These are phyloP conservation scores for Debaryomyces sp. DNA, from an alignment of 1,139 yeast genomes.

Conservation along the genomic window DNA sequence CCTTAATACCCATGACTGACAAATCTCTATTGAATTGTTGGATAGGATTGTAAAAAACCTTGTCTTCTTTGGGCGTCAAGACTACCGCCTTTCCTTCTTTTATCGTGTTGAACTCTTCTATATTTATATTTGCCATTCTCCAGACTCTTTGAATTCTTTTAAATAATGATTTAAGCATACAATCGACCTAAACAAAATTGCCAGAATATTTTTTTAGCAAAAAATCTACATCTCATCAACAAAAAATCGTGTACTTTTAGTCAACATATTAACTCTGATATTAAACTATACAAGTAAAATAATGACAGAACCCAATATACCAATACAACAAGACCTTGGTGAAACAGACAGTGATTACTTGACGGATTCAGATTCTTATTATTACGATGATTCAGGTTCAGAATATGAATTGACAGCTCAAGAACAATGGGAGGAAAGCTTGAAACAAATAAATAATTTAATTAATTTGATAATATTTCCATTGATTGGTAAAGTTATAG, in stretches of 20 bases:
- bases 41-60: constrained; percentile 92
- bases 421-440: constrained; percentile 79
- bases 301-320: constrained; percentile 3
- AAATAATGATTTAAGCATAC: constrained; percentile 1
- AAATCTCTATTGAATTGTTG: constrained; percentile 96
- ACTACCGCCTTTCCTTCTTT: constrained; percentile 84
- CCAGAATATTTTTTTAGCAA: neutral
- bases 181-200: neutral
- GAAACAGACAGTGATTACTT: constrained; percentile 12
- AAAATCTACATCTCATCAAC: constrained; percentile 1
- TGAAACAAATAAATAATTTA: constrained; percentile 60
- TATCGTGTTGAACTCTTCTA: constrained; percentile 48
- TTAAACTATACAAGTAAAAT: neutral
- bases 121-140: constrained; percentile 16
- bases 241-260: constrained; percentile 1
- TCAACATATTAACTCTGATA: neutral
- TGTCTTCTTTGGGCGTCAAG: constrained; percentile 73
- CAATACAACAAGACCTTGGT: neutral
- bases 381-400: constrained; percentile 16
- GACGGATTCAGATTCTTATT: constrained; percentile 17
- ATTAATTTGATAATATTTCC: constrained; percentile 66
- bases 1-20: constrained; percentile 80
- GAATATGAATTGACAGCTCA: constrained; percentile 48
- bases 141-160: neutral
- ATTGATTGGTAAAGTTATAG: constrained; percentile 68